A percentile compares a stretch with the other conserved stretches of the same genome.
Evolutionary conservation across 495 filamentous ascomycete species (phyloP).

Genomic region (Tuber indicum): DNA sequence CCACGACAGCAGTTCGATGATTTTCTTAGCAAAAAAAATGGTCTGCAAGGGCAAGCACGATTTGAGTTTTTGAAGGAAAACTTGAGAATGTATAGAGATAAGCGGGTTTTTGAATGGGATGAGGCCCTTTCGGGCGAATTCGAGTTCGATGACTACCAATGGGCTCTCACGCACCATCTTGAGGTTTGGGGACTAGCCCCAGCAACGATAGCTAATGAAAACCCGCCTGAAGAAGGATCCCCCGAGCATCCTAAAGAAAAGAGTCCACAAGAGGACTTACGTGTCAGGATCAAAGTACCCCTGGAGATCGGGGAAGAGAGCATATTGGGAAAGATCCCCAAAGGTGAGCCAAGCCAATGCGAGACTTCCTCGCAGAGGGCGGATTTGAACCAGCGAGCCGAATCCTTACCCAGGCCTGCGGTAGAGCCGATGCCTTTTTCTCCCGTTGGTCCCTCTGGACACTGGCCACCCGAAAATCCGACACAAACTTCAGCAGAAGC

Average conservation of each 20-base stretch:
- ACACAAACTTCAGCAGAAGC: background rate
- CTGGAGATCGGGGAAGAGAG: background rate
- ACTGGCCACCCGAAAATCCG: background rate
- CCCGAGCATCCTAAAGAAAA: background rate
- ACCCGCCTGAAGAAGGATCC: background rate
- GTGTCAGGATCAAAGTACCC: background rate
- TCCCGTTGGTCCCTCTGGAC: background rate
- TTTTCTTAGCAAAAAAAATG: background rate
- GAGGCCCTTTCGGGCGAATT: background rate
- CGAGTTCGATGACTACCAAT: background rate
- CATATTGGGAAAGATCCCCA: background rate
- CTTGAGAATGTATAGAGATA: background rate
- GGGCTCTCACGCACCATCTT: background rate
- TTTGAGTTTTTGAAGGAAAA: background rate
- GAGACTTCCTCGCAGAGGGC: background rate
- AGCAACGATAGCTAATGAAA: background rate
- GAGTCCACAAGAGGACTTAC: background rate
- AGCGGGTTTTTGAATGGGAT: background rate
- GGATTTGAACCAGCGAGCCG: background rate
- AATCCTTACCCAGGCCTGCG: background rate
- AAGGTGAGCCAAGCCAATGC: background rate
- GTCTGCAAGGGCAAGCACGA: background rate
- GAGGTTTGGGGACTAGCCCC: background rate
- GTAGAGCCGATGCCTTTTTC: background rate
- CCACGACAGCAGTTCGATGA: background rate